These are phyloP conservation scores for Berberis vulgaris DNA, from an alignment of 164 flowering plant genomes.

Conservation along the genomic window DNA sequence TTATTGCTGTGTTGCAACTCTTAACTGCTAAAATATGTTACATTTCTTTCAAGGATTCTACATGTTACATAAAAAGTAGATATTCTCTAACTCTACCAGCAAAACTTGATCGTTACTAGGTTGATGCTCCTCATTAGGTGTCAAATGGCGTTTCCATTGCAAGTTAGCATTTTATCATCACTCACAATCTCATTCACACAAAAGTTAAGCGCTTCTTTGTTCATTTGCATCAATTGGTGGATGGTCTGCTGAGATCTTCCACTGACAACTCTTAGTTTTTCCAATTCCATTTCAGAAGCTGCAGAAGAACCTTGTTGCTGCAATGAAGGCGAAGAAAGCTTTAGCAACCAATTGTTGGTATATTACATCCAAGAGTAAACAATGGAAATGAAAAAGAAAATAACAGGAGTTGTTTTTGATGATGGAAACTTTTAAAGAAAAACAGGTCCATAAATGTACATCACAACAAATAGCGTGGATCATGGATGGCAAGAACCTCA, in stretches of 20 bases:
- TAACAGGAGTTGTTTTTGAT: too few relatives aligned
- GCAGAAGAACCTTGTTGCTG: constrained; percentile 70
- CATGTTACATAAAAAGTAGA: too few relatives aligned
- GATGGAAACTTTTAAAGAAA: too few relatives aligned
- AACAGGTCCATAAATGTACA: too few relatives aligned
- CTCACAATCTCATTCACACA: constrained; percentile 50
- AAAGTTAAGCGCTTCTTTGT: constrained; percentile 45
- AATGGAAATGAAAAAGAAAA: too few relatives aligned
- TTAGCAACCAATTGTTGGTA: background rate
- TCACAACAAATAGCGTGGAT: too few relatives aligned
- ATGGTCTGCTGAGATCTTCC: constrained; percentile 43
- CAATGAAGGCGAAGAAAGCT: constrained; percentile 4
- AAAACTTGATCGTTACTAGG: background rate
- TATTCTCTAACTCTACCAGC: background rate
- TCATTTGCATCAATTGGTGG: constrained; percentile 64
- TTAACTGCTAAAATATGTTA: too few relatives aligned
- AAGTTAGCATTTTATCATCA: constrained; percentile 13
- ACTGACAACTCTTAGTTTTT: constrained; percentile 45
- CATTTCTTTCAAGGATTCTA: too few relatives aligned
- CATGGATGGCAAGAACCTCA: too few relatives aligned
- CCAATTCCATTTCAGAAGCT: constrained; percentile 59
- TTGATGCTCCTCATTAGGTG: background rate
- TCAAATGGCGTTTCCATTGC: constrained; percentile 8
- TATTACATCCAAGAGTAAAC: too few relatives aligned
- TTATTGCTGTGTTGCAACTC: too few relatives aligned